Base-by-base conservation (phyloP, 768 basidiomycete species). In the Leucocoprinus birnbaumii region DNA sequence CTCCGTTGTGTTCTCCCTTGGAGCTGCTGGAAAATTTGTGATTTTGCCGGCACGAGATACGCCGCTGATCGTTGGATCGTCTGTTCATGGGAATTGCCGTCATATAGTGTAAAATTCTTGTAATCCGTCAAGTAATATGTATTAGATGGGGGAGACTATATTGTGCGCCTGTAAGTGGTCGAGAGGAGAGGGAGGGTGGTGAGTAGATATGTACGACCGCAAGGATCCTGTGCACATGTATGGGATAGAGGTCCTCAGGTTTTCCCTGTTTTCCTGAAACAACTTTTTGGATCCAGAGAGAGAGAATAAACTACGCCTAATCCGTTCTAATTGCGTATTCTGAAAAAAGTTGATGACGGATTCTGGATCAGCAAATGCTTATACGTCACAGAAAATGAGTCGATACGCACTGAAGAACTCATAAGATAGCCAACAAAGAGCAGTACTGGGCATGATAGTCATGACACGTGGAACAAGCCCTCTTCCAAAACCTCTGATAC, bases 371-470 rank as follows among this genome's bases (percentile, higher is more conserved):
- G 9, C n/a, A 38, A n/a, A n/a, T n/a, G n/a, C n/a, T 38, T 14
- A 38, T 51, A 51, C 53, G 49, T 47, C 9, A 52, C 25, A 55
- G 44, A 9, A 25, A 47, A 42, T 31, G 13, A 18, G 46, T 54
- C 37, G 19, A 51, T 48, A 86, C 94, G 74, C 68, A 96, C 94
- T 97, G 82, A 97, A 97, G 74, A 96, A 97, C 71, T 98, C 95
- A 65, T 98, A 95, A 51, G 94, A 95, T 68, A 95, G 75, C 97
- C 96, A 99, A 71, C 91, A 96, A 47, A 99, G 77, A 9, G 97
- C 97, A 51, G 96, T 97, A 66, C 91, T 94, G 5, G 97, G 97
- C 86, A 98, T 91, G 63, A 90, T 91, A 22, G 95, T 96, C 69
- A 98, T 73, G 49, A 99, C 85, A 44, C 97, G 83, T 6, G 97